phyloP scores from a whole-genome alignment of 139 green algal species.

The Yamagishiella unicocca region DNA sequence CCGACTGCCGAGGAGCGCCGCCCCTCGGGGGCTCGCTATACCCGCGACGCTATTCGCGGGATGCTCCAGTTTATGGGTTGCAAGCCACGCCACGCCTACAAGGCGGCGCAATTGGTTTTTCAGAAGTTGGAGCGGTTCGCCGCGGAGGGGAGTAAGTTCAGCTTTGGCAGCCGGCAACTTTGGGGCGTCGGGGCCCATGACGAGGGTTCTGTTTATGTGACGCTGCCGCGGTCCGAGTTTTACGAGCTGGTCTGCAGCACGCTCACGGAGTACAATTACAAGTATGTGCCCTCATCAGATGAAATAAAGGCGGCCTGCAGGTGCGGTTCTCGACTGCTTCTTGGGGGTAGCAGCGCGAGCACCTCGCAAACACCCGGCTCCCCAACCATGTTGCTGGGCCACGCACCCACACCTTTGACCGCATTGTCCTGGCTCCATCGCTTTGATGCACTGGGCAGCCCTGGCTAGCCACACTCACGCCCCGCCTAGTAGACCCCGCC shows the following conservation, averaged over 20 bases:
- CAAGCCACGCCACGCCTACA: constrained; percentile 83
- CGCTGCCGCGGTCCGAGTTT: constrained; percentile 60
- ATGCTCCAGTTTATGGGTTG: constrained; percentile 85
- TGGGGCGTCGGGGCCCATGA: constrained; percentile 4
- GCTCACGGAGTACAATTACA: constrained; percentile 63
- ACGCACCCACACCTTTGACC: too few species aligned
- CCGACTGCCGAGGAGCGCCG: constrained; percentile 1
- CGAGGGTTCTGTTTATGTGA: constrained; percentile 26
- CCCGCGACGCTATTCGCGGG: constrained; percentile 69
- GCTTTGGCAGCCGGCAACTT: neutral
- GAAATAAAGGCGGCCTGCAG: constrained; percentile 68
- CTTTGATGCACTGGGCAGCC: too few species aligned
- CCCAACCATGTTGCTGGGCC: too few species aligned
- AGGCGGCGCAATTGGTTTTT: constrained; percentile 50
- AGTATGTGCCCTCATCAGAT: constrained; percentile 53
- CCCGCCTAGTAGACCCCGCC: too few species aligned
- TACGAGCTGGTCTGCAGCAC: constrained; percentile 57
- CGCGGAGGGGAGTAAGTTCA: constrained; percentile 17
- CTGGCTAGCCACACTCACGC: too few species aligned
- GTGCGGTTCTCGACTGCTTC: too few species aligned
- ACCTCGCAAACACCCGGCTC: too few species aligned
- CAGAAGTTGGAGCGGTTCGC: constrained; percentile 34
- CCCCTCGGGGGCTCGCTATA: constrained; percentile 74
- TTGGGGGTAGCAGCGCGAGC: too few species aligned
- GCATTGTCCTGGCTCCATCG: too few species aligned